phyloP scores from a whole-genome alignment of 176 grass and related monocot species.

The Rhynchospora breviuscula region DNA sequence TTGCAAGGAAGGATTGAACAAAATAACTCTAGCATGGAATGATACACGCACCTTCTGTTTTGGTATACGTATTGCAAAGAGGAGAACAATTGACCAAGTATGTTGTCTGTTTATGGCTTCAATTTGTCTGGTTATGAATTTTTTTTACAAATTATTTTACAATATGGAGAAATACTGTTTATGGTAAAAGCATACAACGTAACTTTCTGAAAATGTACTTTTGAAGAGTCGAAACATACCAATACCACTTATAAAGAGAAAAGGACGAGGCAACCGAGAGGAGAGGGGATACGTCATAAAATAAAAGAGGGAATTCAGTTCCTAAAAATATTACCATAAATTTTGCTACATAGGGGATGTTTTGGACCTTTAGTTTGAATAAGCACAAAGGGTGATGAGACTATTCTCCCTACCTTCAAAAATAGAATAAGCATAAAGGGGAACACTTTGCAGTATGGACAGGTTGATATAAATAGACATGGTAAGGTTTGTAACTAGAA shows the following conservation, averaged over 20 bases:
- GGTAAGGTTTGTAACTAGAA: background rate
- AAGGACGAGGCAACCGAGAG: background rate
- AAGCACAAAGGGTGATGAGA: too few relatives aligned
- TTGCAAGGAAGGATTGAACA: conserved; percentile 49
- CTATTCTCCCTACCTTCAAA: too few relatives aligned
- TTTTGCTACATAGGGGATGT: background rate
- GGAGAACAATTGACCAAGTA: conserved; percentile 39
- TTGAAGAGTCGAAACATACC: background rate
- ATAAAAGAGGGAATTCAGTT: background rate
- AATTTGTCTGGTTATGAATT: background rate
- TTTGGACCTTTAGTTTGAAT: background rate
- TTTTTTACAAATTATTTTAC: background rate
- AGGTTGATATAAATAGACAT: background rate
- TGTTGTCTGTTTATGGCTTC: background rate
- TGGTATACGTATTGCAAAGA: conserved; percentile 47
- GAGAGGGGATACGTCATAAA: background rate
- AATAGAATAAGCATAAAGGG: background rate
- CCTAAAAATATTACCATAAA: background rate
- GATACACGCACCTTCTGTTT: conserved; percentile 54
- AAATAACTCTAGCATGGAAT: conserved; percentile 46
- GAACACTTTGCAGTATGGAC: background rate
- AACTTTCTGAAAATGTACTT: background rate
- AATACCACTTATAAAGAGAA: background rate
- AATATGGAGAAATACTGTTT: background rate
- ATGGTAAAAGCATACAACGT: background rate